These are phyloP conservation scores for Tranzscheliella williamsii DNA, from an alignment of 1,284 basidiomycete species.

Conservation along the genomic window DNA sequence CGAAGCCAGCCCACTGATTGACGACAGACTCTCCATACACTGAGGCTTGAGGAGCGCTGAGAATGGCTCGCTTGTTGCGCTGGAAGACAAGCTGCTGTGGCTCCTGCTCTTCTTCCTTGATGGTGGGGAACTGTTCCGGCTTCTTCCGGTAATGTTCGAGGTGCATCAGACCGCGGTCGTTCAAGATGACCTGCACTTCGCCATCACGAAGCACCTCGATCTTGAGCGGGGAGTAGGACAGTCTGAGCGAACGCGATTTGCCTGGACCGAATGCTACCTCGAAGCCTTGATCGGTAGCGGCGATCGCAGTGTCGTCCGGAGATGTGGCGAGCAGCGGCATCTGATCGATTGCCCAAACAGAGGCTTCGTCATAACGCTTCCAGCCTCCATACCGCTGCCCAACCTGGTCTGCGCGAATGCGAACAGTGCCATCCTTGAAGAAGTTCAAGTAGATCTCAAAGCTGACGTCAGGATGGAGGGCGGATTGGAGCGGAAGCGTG, in stretches of 20 bases:
- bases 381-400: conserved; percentile 43
- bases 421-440: conserved; percentile 54
- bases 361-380: conserved; percentile 55
- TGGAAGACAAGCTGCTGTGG: conserved; percentile 43
- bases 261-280: conserved; percentile 35
- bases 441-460: conserved; percentile 49
- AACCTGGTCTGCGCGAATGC: conserved; percentile 52
- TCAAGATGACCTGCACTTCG: conserved; percentile 79
- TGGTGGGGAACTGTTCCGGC: conserved; percentile 47
- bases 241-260: conserved; percentile 20
- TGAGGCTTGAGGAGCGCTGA: conserved; percentile 15
- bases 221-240: conserved; percentile 49
- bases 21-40: conserved; percentile 23
- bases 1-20: conserved; percentile 54
- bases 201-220: conserved; percentile 69
- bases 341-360: conserved; percentile 49
- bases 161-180: conserved; percentile 85
- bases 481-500: conserved; percentile 35
- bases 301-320: conserved; percentile 10
- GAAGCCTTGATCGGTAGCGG: conserved; percentile 10
- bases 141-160: conserved; percentile 85
- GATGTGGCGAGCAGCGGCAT: conserved; percentile 32
- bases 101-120: conserved; percentile 34
- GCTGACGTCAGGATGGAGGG: conserved; percentile 48
- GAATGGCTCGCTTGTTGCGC: conserved; percentile 35